Conservation (phyloP, 768 basidiomycete species). For the Melanogaster broomeanus region DNA sequence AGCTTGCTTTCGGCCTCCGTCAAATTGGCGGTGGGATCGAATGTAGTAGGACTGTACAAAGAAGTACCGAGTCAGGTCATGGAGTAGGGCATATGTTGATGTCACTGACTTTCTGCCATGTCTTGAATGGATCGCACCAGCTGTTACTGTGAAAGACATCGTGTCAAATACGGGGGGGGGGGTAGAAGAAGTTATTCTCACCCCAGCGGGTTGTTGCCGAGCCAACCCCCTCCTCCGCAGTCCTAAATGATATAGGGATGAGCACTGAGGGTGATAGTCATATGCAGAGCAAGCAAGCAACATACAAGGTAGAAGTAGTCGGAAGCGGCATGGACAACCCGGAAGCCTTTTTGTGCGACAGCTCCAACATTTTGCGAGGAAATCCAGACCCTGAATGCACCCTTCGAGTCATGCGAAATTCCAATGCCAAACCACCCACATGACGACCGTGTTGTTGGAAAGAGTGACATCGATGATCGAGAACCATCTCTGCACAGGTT, state of each 20-base stretch:
- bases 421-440: conserved; percentile 39
- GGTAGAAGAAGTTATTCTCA: conserved; percentile 19
- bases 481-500: conserved; percentile 57
- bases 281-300: not conserved
- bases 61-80: conserved; percentile 18
- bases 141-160: conserved; percentile 43
- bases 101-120: conserved; percentile 65
- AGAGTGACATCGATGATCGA: conserved; percentile 51
- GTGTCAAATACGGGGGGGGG: not conserved
- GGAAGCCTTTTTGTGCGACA: conserved; percentile 61
- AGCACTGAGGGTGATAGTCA: not conserved
- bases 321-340: conserved; percentile 67
- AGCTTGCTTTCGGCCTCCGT: conserved; percentile 47
- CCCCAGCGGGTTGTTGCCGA: conserved; percentile 51
- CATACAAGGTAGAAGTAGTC: conserved; percentile 72
- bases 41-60: conserved; percentile 56
- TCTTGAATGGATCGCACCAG: conserved; percentile 82
- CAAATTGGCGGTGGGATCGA: conserved; percentile 67
- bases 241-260: conserved; percentile 39
- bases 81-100: not conserved
- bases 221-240: conserved; percentile 73
- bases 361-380: conserved; percentile 58
- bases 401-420: conserved; percentile 5
- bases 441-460: conserved; percentile 52
- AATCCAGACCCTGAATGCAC: conserved; percentile 64